Evolutionary conservation across 1,139 yeast genomes (phyloP).

Genomic region (Lodderomyces orthopsilosis): DNA sequence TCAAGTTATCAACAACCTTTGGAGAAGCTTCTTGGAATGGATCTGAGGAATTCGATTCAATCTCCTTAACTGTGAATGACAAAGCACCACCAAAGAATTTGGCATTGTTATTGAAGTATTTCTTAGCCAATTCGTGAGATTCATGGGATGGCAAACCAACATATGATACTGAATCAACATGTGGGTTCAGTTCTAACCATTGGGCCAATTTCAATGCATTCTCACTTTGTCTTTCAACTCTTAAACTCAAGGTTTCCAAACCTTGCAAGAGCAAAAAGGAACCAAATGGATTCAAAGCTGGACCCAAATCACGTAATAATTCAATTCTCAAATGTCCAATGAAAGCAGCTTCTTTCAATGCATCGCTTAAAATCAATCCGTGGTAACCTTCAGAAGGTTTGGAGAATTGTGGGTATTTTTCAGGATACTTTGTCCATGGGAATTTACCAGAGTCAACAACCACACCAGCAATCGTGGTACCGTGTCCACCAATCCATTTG

Average conservation of each 20-base stretch:
- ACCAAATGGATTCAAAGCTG: slow-evolving; percentile 83
- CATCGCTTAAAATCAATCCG: slow-evolving; percentile 78
- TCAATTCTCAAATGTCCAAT: slow-evolving; percentile 82
- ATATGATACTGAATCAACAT: slow-evolving; percentile 86
- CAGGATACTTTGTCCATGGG: slow-evolving; percentile 85
- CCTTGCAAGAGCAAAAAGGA: slow-evolving; percentile 87
- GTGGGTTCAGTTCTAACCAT: slow-evolving; percentile 66
- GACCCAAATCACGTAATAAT: slow-evolving; percentile 88
- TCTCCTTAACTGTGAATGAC: slow-evolving; percentile 81
- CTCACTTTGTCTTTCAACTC: slow-evolving; percentile 87
- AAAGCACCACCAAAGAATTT: slow-evolving; percentile 79
- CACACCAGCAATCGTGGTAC: slow-evolving; percentile 92
- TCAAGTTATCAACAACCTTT: slow-evolving; percentile 73
- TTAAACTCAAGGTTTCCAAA: slow-evolving; percentile 85
- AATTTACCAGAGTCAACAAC: slow-evolving; percentile 88
- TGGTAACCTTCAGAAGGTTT: slow-evolving; percentile 92
- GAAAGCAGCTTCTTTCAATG: slow-evolving; percentile 77
- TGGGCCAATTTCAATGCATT: slow-evolving; percentile 83
- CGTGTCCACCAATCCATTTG: slow-evolving; percentile 98
- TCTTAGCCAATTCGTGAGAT: slow-evolving; percentile 77
- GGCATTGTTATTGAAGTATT: slow-evolving; percentile 60
- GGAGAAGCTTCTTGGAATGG: slow-evolving; percentile 76
- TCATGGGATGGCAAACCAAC: slow-evolving; percentile 86
- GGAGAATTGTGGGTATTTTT: slow-evolving; percentile 86
- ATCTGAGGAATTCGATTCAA: slow-evolving; percentile 45